Evolutionary conservation across 2,329 filamentous ascomycete species (phyloP), one percentile per base, ranked within the genome.

Genomic region (Ceratocystis alfenasii): DNA sequence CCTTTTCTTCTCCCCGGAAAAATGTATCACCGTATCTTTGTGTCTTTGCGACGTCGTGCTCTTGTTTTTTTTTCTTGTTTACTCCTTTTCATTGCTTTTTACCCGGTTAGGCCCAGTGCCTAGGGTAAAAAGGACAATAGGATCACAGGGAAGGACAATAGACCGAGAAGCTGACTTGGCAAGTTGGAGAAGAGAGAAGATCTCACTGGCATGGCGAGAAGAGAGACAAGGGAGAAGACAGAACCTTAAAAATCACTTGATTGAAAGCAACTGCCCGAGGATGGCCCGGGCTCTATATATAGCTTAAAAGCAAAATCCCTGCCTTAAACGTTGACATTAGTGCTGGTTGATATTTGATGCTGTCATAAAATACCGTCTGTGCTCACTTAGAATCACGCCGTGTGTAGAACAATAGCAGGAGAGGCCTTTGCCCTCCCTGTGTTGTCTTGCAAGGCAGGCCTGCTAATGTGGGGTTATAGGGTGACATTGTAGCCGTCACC

Each of bases 241-340:
- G n/a, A 59, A 59, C 53, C 53, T 33, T 33, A 59, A 57, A 33
- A 2, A 59, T 33, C 53, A 59, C 28, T 59, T 59, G 28, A 59
- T 12, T 20, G 53, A 17, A 6, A 33, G 53, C 53, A 59, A n/a
- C 53, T 59, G 28, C 28, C 53, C 28, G 28, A 33, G 28, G 25
- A 59, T 59, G 53, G 53, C 53, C 28, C 28, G 53, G 15, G 53
- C 53, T 15, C 53, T 33, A 36, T 59, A 59, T 36, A 59, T 59
- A 59, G 53, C 28, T 30, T 59, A 59, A 17, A 41, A 30, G 53
- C 28, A 12, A n/a, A 17, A 57, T 57, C 53, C 25, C 53, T 57
- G 53, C 22, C 53, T 57, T 57, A 33, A 22, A 12, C 12, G 22
- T n/a, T 30, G 15, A 17, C 22, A 10, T 59, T 33, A 59, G 28